A percentile compares a stretch with the other conserved stretches of the same genome.
Conservation (phyloP, 805 yeast genomes). For the Monosporozyma siamensis region DNA sequence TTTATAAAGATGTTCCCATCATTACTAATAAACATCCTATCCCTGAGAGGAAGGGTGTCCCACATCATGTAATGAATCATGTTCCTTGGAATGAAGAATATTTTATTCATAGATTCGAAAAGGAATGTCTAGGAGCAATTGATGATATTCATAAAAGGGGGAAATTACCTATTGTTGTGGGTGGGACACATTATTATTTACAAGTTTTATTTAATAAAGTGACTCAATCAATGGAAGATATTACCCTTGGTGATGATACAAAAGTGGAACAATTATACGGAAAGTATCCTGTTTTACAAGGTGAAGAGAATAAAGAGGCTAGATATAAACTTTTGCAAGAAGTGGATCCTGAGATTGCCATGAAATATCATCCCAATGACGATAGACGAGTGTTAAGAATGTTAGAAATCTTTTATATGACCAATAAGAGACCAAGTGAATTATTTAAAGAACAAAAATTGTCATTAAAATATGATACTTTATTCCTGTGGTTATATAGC, state of each 20-base stretch:
- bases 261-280: conserved; percentile 2
- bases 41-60: conserved; percentile 59
- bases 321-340: conserved; percentile 36
- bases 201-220: conserved; percentile 64
- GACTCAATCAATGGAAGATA: conserved; percentile 6
- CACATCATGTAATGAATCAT: conserved; percentile 85
- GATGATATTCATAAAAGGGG: conserved; percentile 56
- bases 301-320: not conserved
- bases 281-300: not conserved
- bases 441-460: conserved; percentile 58
- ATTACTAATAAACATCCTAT: conserved; percentile 92
- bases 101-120: conserved; percentile 65
- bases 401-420: conserved; percentile 62
- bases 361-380: conserved; percentile 89
- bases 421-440: conserved; percentile 61
- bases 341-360: conserved; percentile 63
- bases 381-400: conserved; percentile 69
- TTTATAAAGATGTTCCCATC: conserved; percentile 61
- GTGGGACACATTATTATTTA: conserved; percentile 92
- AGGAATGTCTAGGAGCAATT: conserved; percentile 57
- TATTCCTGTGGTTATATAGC: conserved; percentile 78
- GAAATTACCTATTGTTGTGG: conserved; percentile 79
- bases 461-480: conserved; percentile 46
- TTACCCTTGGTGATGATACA: conserved; percentile 4
- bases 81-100: conserved; percentile 74